These are phyloP conservation scores for Fusarium annulatum DNA, from an alignment of 2,329 filamentous ascomycete species.

Conservation along the genomic window DNA sequence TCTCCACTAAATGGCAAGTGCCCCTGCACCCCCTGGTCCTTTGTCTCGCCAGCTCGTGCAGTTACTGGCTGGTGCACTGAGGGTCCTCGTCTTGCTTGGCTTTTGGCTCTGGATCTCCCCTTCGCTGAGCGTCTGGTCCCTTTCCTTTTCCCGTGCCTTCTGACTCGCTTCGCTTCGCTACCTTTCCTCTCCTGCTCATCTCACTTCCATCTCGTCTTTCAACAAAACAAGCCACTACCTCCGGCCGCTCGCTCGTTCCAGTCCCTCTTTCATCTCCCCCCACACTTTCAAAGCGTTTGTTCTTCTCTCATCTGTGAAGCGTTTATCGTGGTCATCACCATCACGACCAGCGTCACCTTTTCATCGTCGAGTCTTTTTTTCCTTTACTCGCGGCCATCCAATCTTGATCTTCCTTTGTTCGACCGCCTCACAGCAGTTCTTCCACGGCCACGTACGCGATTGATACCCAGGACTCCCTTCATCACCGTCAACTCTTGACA, in stretches of 20 bases:
- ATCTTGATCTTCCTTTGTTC: no score
- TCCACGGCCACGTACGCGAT: no score
- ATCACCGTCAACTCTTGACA: no score
- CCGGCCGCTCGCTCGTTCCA: constrained; percentile 53
- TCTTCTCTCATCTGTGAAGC: neutral
- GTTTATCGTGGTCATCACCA: no score
- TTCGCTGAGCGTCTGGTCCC: constrained; percentile 32
- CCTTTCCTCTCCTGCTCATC: constrained; percentile 23
- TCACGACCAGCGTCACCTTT: neutral
- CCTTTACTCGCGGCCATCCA: no score
- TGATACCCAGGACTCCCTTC: no score
- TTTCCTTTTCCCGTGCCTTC: constrained; percentile 42
- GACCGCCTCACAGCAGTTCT: no score
- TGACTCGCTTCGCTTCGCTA: constrained; percentile 42
- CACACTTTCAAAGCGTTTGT: constrained; percentile 45
- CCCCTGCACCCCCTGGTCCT: constrained; percentile 33
- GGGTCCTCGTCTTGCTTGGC: constrained; percentile 21
- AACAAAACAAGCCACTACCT: constrained; percentile 56
- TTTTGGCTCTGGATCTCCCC: constrained; percentile 12
- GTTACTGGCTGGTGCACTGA: constrained; percentile 25
- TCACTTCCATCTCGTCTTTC: constrained; percentile 49
- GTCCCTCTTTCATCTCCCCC: constrained; percentile 52
- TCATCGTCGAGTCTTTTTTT: constrained; percentile 13
- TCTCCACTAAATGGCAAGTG: constrained; percentile 13
- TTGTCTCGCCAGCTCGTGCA: constrained; percentile 19